A percentile compares a stretch with the other conserved stretches of the same genome.
phyloP scores from a whole-genome alignment of 768 basidiomycete genomes.

The Neoboletus magnificus region DNA sequence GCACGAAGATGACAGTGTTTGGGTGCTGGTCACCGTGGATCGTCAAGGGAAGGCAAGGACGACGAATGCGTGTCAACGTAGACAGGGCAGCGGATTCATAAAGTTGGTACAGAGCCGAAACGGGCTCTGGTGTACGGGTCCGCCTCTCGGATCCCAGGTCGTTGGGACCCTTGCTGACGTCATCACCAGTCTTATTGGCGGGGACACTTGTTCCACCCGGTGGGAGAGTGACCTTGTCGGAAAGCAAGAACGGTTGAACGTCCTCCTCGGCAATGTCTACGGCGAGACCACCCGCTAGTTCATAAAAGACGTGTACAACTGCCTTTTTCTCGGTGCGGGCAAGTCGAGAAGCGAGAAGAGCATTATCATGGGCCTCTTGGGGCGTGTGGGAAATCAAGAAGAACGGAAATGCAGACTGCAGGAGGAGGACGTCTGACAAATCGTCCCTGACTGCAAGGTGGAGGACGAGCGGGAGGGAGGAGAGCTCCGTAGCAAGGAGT shows the following conservation, averaged over 20 bases:
- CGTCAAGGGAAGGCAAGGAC: constrained; percentile 56
- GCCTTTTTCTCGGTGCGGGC: constrained; percentile 67
- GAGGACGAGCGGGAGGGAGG: constrained; percentile 61
- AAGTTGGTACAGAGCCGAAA: constrained; percentile 41
- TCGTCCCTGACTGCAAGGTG: constrained; percentile 66
- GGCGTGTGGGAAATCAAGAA: constrained; percentile 74
- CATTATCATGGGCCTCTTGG: constrained; percentile 88
- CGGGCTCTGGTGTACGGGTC: constrained; percentile 6
- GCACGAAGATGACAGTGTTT: constrained; percentile 64
- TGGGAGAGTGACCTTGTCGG: constrained; percentile 32
- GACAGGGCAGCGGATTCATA: constrained; percentile 70
- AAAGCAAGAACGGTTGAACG: constrained; percentile 58
- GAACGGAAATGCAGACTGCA: constrained; percentile 77
- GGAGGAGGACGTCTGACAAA: constrained; percentile 70
- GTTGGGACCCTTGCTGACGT: background rate
- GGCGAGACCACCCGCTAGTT: constrained; percentile 37
- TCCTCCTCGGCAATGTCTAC: constrained; percentile 57
- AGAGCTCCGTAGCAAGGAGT: constrained; percentile 65
- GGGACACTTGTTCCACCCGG: constrained; percentile 34
- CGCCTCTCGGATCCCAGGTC: background rate
- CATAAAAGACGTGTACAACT: constrained; percentile 84
- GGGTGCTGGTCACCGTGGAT: constrained; percentile 53
- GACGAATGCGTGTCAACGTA: constrained; percentile 58
- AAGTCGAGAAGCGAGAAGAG: constrained; percentile 78
- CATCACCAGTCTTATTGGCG: background rate